Conservation (phyloP, 495 filamentous ascomycete genomes). For the Hypoxylon lenormandii region DNA sequence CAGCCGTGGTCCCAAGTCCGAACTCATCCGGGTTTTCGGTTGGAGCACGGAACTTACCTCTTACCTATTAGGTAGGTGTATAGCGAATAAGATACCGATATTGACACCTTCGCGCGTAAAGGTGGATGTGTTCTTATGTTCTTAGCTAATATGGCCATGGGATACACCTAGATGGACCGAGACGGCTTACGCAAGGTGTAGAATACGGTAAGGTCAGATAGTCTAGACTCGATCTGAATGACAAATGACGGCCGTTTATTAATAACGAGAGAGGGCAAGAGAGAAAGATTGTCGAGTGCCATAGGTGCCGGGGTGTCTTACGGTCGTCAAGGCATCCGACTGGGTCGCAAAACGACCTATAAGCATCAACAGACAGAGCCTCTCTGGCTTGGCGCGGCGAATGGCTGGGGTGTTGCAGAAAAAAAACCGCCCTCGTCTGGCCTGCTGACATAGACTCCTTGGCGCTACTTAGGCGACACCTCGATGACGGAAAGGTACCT, state of each 20-base stretch:
- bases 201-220: slow-evolving; percentile 37
- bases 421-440: slow-evolving; percentile 13
- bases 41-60: neutral
- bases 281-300: slow-evolving; percentile 41
- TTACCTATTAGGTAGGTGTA: no score
- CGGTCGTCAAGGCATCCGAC: slow-evolving; percentile 47
- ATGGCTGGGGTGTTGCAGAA: slow-evolving; percentile 33
- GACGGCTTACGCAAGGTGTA: slow-evolving; percentile 25
- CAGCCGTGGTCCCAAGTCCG: slow-evolving; percentile 8
- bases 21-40: slow-evolving; percentile 22
- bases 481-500: neutral
- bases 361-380: slow-evolving; percentile 42
- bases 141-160: slow-evolving; percentile 14
- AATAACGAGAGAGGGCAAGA: slow-evolving; percentile 14
- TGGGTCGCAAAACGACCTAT: slow-evolving; percentile 42
- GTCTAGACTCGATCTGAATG: slow-evolving; percentile 28
- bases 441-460: slow-evolving; percentile 42
- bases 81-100: neutral
- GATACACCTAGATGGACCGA: slow-evolving; percentile 15
- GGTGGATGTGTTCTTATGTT: slow-evolving; percentile 24
- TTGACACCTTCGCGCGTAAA: neutral
- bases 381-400: slow-evolving; percentile 38
- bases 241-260: slow-evolving; percentile 14
- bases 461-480: slow-evolving; percentile 31
- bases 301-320: slow-evolving; percentile 14